Evolutionary conservation across 2,329 filamentous ascomycete genomes (phyloP), one percentile per base, ranked within the genome.

Genomic region (Thermoascus crustaceus): DNA sequence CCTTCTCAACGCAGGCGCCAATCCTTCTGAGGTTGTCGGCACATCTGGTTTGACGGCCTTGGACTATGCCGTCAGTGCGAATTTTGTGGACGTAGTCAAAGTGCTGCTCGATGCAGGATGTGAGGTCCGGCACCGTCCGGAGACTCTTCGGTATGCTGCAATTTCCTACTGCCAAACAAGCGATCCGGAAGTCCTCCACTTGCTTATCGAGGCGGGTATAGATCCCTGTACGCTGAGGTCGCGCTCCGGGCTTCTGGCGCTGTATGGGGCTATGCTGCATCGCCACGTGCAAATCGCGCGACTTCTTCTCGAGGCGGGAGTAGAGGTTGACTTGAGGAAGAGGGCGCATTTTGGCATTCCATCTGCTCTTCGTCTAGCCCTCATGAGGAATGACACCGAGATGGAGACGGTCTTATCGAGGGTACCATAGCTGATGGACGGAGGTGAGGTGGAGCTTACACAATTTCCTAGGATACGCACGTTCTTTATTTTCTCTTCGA

Each of bases 231-330:
- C 30, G 13, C 11, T 32, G 9, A 32, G 19, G 19, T 18, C 30
- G 11, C 30, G 30, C 5, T 8, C 30, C 10, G 30, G 30, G 19
- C 6, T 32, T 10, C 18, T 32, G 13, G 30, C 30, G 7, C 19
- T 32, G 13, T 32, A 21, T 19, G 30, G 30, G 14, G 17, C 30
- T 19, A 32, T 32, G 5, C 14, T 32, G 30, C 30, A 32, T 32
- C 14, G 30, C 30, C 30, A 32, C 8, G 7, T 32, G 9, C 8
- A 5, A 18, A 16, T 32, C 6, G 17, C 17, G 14, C 11, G 14
- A 5, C 14, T 32, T 5, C 30, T 32, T 5, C 7, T 32, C 19
- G 10, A 18, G 7, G 8, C 30, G 7, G 30, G 30, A 7, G 30
- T 32, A 7, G 13, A 32, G 13, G 8, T 21, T 19, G 5, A 8